Evolutionary conservation across 2,329 filamentous ascomycete species (phyloP), one percentile per base, ranked within the genome.

Genomic region (Neonectria neomacrospora): DNA sequence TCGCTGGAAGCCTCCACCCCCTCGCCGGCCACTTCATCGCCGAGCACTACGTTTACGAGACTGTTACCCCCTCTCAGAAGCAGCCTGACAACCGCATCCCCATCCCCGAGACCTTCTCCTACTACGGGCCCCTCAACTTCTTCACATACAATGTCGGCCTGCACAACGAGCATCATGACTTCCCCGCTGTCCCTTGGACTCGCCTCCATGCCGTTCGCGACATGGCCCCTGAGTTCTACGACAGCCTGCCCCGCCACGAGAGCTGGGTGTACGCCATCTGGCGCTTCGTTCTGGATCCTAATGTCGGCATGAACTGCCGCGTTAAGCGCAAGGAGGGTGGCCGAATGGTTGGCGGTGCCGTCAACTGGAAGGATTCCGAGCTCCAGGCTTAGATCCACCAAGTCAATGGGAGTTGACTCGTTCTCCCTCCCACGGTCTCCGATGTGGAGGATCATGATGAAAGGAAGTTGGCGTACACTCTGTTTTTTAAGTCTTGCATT

Each of bases 101-200:
- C 16, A 86, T 97, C 5, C 94, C 96, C 2, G 96, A 99, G 84
- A 99, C 96, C 1, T 99, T 93, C 82, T 95, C 91, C 51, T 99
- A 99, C 86, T 99, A 99, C 77, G 96, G 96, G 0, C 88, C 91
- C 1, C 86, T 98, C 68, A 99, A 99, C 81, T 80, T 94, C 73
- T 81, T 99, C 53, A 97, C 94, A 1, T 99, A 98, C 85, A 99
- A 99, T 73, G 96, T 99, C 48, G 96, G 96, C 56, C 83, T 97
- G 74, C 96, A 99, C 83, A 99, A 99, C 77, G 96, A 99, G 83
- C 96, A 99, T 80, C 96, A 99, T 79, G 96, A 99, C 79, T 99
- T 99, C 81, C 96, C 96, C 11, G 96, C 96, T 51, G 88, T 99
- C 50, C 95, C 96, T 0, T 99, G 96, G 96, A 97, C 94, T 10